Conservation (phyloP, 805 yeast species). For the Metschnikowia borealis region DNA sequence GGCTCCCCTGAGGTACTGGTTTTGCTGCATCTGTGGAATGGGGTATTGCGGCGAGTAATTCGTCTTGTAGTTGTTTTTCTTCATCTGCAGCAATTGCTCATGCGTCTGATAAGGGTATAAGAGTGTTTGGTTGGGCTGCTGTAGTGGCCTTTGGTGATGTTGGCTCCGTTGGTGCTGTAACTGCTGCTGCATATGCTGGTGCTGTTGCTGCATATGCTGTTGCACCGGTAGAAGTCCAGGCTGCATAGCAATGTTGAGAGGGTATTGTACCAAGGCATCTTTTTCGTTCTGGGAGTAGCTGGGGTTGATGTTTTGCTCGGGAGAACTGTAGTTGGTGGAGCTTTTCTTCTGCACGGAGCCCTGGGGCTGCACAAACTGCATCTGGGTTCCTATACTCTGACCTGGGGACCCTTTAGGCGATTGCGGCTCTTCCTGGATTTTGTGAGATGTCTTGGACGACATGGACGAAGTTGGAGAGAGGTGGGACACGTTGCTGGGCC, state of each 20-base stretch:
- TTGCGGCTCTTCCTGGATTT: slow-evolving; percentile 33
- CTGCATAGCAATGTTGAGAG: background rate
- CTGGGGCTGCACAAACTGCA: background rate
- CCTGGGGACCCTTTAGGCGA: slow-evolving; percentile 39
- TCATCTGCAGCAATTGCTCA: background rate
- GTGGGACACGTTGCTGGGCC: slow-evolving; percentile 9
- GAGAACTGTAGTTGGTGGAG: background rate
- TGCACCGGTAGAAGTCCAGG: background rate
- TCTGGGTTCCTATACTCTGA: background rate
- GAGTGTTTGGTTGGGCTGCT: background rate
- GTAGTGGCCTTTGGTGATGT: background rate
- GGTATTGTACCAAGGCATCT: background rate
- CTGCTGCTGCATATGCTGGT: slow-evolving; percentile 2
- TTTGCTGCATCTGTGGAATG: background rate
- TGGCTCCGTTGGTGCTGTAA: background rate
- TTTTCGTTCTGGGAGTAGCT: background rate
- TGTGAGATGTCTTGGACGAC: slow-evolving; percentile 29
- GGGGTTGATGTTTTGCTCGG: background rate
- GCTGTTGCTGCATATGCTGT: background rate
- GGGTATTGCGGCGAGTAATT: background rate
- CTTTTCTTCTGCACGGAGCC: background rate
- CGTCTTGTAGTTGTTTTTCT: background rate
- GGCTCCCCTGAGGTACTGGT: background rate
- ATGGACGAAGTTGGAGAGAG: slow-evolving; percentile 36
- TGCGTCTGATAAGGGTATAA: background rate